Percentiles rank a stretch among this genome's conserved stretches.
Evolutionary conservation across 108 stramenopile genomes (phyloP).

Genomic region (Skeletonema grethae): DNA sequence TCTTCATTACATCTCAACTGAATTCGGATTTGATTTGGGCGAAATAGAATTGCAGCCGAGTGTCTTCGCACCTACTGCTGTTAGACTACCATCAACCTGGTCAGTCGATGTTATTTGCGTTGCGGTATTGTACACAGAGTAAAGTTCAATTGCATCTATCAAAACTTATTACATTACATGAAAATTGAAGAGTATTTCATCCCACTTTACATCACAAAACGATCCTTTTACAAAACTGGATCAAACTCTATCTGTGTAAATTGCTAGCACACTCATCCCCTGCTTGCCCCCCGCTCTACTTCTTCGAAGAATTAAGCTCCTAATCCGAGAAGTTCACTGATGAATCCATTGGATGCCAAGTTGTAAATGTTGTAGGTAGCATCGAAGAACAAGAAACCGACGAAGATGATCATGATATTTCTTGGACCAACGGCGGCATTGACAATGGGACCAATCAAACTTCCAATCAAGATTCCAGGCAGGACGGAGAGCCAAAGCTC

Average conservation of each 20-base stretch:
- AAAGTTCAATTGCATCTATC: too few species aligned
- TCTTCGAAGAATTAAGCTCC: not conserved
- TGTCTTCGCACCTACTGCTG: too few species aligned
- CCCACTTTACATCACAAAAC: not conserved
- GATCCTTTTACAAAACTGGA: not conserved
- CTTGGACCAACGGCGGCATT: constrained; percentile 21
- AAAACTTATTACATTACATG: constrained; percentile 1
- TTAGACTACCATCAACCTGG: too few species aligned
- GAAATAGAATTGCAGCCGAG: too few species aligned
- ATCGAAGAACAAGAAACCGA: constrained; percentile 12
- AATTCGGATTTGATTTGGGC: too few species aligned
- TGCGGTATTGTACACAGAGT: too few species aligned
- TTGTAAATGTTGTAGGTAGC: constrained; percentile 19
- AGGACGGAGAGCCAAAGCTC: constrained; percentile 13
- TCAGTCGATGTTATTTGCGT: too few species aligned
- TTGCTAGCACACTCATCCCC: not conserved
- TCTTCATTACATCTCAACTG: too few species aligned
- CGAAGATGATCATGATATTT: constrained; percentile 20
- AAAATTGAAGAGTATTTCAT: not conserved
- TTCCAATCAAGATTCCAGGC: constrained; percentile 17
- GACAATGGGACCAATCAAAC: constrained; percentile 14
- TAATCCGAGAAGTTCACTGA: not conserved
- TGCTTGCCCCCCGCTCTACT: not conserved
- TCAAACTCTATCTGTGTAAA: not conserved
- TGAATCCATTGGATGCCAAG: constrained; percentile 5